Conservation (phyloP, 1,284 basidiomycete species). For the Farysia itapuensis region DNA sequence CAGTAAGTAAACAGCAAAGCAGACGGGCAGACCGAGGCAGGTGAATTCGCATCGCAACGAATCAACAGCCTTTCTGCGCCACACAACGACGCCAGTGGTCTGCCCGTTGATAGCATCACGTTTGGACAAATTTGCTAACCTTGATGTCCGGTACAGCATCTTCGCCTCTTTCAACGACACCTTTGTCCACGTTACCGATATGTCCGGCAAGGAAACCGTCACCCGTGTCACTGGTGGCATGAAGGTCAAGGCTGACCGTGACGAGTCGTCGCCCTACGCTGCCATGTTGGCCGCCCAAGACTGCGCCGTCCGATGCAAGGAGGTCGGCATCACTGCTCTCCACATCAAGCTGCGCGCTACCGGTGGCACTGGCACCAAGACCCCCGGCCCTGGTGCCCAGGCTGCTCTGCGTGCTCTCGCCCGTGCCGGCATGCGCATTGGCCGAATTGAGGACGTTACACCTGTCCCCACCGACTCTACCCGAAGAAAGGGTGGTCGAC, state of each 20-base stretch:
- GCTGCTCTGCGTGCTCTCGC: constrained; percentile 96
- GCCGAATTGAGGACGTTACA: constrained; percentile 88
- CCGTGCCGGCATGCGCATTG: constrained; percentile 97
- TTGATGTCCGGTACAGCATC: too few species aligned
- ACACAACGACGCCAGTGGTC: too few species aligned
- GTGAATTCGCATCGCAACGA: too few species aligned
- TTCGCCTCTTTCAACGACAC: constrained; percentile 86
- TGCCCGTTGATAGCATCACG: too few species aligned
- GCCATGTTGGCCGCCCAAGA: constrained; percentile 99
- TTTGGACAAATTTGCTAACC: too few species aligned
- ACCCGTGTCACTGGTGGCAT: constrained; percentile 97
- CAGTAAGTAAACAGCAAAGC: constrained; percentile 41
- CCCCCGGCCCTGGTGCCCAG: constrained; percentile 97
- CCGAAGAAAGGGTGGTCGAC: constrained; percentile 99
- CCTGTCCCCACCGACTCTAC: constrained; percentile 97
- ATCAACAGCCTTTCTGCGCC: too few species aligned
- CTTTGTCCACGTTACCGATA: constrained; percentile 98
- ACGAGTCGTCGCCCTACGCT: constrained; percentile 98
- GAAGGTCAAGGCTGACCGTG: constrained; percentile 99
- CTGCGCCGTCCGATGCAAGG: constrained; percentile 91
- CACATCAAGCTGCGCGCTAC: constrained; percentile 98
- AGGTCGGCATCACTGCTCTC: constrained; percentile 96
- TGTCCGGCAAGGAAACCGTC: constrained; percentile 98
- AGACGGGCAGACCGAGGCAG: too few species aligned
- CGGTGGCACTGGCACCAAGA: constrained; percentile 97